Evolutionary conservation across 371 early-diverging fungal genomes (phyloP).

Genomic region (Rhizopus stolonifer): DNA sequence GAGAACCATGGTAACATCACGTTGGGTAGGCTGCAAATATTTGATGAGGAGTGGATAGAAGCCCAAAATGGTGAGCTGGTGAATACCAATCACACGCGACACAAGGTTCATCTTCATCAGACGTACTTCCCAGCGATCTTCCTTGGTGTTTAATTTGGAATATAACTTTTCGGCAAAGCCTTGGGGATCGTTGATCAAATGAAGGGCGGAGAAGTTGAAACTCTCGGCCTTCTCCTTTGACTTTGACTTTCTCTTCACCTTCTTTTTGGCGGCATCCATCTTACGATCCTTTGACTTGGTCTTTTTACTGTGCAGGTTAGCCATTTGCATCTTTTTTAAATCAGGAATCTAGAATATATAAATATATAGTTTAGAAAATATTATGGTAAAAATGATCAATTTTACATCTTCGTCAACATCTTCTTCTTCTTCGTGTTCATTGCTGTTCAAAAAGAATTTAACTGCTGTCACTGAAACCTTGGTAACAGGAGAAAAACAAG

Average conservation of each 20-base stretch:
- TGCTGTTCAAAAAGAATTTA: slow-evolving; percentile 89
- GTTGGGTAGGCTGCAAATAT: slow-evolving; percentile 92
- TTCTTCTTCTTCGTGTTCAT: slow-evolving; percentile 70
- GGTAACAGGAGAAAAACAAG: slow-evolving; percentile 86
- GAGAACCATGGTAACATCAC: slow-evolving; percentile 90
- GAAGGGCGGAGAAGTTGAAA: slow-evolving; percentile 91
- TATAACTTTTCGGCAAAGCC: slow-evolving; percentile 92
- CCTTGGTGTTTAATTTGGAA: slow-evolving; percentile 63
- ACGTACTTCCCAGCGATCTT: slow-evolving; percentile 84
- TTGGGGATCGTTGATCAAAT: slow-evolving; percentile 94
- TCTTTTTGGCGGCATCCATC: slow-evolving; percentile 75
- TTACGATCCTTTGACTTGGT: slow-evolving; percentile 72
- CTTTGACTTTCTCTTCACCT: slow-evolving; percentile 59
- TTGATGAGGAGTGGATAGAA: slow-evolving; percentile 89
- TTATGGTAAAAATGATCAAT: too few relatives aligned
- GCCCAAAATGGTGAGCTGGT: slow-evolving; percentile 84
- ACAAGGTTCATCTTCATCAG: slow-evolving; percentile 90
- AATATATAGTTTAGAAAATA: too few relatives aligned
- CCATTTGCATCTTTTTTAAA: slow-evolving; percentile 74
- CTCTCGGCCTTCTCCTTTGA: slow-evolving; percentile 67
- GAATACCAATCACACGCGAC: slow-evolving; percentile 91
- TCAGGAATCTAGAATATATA: slow-evolving; percentile 66
- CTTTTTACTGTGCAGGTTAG: slow-evolving; percentile 78
- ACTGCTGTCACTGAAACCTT: slow-evolving; percentile 91
- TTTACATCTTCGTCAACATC: slow-evolving; percentile 61